Base-by-base conservation (phyloP, 2,329 filamentous ascomycete genomes). In the Trichoderma sp. region DNA sequence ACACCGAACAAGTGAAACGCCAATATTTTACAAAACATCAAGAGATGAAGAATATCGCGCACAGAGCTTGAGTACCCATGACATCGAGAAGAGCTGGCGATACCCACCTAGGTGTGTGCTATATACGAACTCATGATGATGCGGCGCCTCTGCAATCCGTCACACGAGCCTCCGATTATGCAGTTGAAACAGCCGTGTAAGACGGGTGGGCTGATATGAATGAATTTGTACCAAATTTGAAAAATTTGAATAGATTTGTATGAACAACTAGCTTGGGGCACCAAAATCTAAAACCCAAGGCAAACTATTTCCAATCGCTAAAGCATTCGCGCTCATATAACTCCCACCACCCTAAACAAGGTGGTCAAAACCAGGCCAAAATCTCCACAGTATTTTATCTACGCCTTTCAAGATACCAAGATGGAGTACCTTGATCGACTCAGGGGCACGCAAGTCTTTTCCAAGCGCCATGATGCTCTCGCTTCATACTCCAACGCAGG, bases 311-410 rank as follows among this genome's bases (percentile, higher is more conserved):
- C 26, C 61, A 65, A 65, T 46, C 26, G 37, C 61, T 65, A 56
- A 65, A 56, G 37, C 51, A 64, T 32, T n/a, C 46, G n/a, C 46
- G 30, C 61, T 51, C 11, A 18, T n/a, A 52, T 59, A 66, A 66
- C 43, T 26, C 66, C 59, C 26, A 32, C 51, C 46, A 28, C 58
- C 11, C 28, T 55, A 61, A 68, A 43, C 13, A 21, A 34, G 24
- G 37, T 34, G 56, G 30, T 18, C 34, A 43, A n/a, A 52, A 51
- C 49, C 5, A 30, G 18, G 11, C 28, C 3, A 13, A 28, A 28
- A 56, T 14, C 51, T 58, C 66, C 51, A 39, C 51, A 34, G 8
- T 24, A 21, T 11, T 34, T 18, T 34, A 24, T 34, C 30, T n/a
- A 18, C n/a, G 32, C 34, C 10, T 32, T 18, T 52, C 32, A 46